These are phyloP conservation scores for Leptographium radiaticola DNA, from an alignment of 2,329 filamentous ascomycete genomes.

Conservation along the genomic window DNA sequence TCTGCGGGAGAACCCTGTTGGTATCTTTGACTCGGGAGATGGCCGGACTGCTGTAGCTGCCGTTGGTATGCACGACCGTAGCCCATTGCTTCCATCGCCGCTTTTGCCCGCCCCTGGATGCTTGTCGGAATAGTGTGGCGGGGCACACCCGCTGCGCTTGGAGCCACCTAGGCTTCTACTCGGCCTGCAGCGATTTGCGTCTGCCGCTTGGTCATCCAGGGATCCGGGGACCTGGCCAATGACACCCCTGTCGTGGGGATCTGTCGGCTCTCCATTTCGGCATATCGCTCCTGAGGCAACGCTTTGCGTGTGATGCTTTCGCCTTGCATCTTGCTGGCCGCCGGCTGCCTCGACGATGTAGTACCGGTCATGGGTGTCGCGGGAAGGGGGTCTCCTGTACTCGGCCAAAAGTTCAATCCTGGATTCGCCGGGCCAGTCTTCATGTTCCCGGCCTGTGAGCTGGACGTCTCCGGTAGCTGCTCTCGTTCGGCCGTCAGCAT, in stretches of 20 bases:
- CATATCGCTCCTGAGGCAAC: not conserved
- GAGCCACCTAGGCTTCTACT: conserved; percentile 13
- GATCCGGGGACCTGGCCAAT: not conserved
- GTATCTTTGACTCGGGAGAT: not conserved
- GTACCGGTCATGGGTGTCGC: conserved; percentile 13
- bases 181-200: not conserved
- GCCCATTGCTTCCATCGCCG: not conserved
- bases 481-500: not conserved
- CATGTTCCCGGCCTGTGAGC: conserved; percentile 4
- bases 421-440: conserved; percentile 7
- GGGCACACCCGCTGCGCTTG: conserved; percentile 7
- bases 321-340: conserved; percentile 5
- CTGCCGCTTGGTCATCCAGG: not conserved
- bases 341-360: conserved; percentile 10
- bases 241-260: not conserved
- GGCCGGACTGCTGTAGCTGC: not conserved
- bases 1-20: not conserved
- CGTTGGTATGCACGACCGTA: not conserved
- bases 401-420: conserved; percentile 19
- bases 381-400: conserved; percentile 11
- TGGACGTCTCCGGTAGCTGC: not conserved
- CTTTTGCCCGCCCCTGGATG: no score
- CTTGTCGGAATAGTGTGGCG: not conserved
- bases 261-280: not conserved
- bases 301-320: conserved; percentile 5